Percentiles rank a stretch among this genome's conserved stretches.
phyloP scores from a whole-genome alignment of 768 basidiomycete species.

The Serendipita sp. region DNA sequence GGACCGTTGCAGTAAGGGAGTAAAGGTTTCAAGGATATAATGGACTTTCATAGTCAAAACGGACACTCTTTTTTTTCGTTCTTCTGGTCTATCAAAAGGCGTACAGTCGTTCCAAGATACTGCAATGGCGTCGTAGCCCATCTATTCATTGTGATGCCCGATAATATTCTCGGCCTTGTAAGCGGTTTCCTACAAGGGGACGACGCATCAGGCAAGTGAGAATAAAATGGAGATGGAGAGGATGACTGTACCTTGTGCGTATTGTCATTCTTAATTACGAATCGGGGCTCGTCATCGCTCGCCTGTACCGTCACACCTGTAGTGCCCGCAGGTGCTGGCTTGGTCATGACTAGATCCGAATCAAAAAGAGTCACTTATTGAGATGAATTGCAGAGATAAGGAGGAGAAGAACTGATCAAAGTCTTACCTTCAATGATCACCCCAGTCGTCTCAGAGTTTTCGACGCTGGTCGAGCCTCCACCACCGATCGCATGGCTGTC shows the following conservation, averaged over 20 bases:
- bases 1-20: too few species aligned
- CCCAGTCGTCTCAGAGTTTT: not conserved
- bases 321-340: not conserved
- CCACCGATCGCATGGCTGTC: not conserved
- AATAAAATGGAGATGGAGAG: not conserved
- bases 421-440: not conserved
- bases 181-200: constrained; percentile 6
- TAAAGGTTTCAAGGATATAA: too few species aligned
- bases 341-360: not conserved
- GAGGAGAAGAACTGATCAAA: not conserved
- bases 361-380: not conserved
- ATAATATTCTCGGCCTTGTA: constrained; percentile 1
- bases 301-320: constrained; percentile 4
- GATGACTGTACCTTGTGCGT: not conserved
- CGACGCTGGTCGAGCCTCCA: not conserved
- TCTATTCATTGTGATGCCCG: too few species aligned
- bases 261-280: constrained; percentile 9
- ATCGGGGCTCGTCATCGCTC: constrained; percentile 5
- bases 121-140: too few species aligned
- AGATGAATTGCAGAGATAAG: not conserved
- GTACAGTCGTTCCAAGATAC: too few species aligned
- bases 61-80: too few species aligned
- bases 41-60: too few species aligned
- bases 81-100: too few species aligned
- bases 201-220: not conserved